Percentiles rank a stretch among this genome's conserved stretches.
Conservation (phyloP, 495 filamentous ascomycete genomes). For the Xylaria palmicola region DNA sequence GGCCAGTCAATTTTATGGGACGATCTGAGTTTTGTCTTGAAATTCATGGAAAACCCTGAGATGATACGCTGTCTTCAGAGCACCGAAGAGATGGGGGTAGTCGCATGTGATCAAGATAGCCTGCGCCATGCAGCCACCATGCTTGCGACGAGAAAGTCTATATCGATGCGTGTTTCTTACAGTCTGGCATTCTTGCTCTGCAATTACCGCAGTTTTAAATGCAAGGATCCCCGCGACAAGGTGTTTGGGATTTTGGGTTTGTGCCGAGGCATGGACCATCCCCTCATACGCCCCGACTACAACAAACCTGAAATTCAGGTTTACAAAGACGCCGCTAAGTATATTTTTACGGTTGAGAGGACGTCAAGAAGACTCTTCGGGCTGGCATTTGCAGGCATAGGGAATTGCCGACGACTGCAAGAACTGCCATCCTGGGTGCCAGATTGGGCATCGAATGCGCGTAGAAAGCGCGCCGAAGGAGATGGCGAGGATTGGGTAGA, state of each 20-base stretch:
- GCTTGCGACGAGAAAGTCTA: not conserved
- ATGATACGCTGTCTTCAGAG: constrained; percentile 10
- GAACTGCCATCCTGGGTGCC: constrained; percentile 11
- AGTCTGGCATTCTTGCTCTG: constrained; percentile 6
- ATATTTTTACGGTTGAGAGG: constrained; percentile 5
- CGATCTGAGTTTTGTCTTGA: not conserved
- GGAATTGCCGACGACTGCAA: constrained; percentile 5
- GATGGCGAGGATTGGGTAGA: not conserved
- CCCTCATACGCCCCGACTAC: constrained; percentile 10
- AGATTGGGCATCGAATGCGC: constrained; percentile 10
- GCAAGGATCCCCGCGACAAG: constrained; percentile 16
- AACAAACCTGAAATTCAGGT: constrained; percentile 8
- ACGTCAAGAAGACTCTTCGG: constrained; percentile 8
- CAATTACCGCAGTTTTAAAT: constrained; percentile 10
- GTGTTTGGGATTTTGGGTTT: constrained; percentile 7
- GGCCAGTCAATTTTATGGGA: constrained; percentile 6
- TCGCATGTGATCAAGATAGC: constrained; percentile 12
- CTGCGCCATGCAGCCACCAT: constrained; percentile 1
- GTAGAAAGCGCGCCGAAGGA: not conserved
- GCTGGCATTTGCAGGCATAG: constrained; percentile 8
- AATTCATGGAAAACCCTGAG: constrained; percentile 12
- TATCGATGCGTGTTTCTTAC: not conserved
- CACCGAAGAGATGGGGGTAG: constrained; percentile 11
- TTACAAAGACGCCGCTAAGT: constrained; percentile 8
- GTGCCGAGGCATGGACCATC: not conserved